phyloP scores from a whole-genome alignment of 768 basidiomycete species.

The Pleurotus citrinopileatus region DNA sequence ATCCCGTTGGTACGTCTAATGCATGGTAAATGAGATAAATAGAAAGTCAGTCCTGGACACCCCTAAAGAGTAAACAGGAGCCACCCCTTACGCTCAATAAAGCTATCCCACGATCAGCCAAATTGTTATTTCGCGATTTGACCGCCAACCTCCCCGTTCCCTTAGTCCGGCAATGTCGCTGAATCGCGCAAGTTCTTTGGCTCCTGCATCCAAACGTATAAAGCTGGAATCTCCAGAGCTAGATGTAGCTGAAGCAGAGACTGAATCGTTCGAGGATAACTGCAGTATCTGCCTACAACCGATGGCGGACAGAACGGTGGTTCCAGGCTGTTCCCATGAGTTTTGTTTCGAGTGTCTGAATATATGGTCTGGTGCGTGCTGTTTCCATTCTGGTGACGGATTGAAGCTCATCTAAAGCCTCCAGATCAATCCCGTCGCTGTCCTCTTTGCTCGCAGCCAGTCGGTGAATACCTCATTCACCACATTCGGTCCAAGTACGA shows the following conservation, averaged over 20 bases:
- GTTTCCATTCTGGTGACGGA: neutral
- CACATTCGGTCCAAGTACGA: slow-evolving; percentile 74
- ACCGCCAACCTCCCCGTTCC: too few relatives aligned
- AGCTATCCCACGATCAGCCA: neutral
- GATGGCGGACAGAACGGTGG: slow-evolving; percentile 73
- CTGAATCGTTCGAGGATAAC: slow-evolving; percentile 40
- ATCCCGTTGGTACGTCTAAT: too few relatives aligned
- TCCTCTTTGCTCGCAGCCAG: slow-evolving; percentile 67
- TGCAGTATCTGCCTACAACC: slow-evolving; percentile 88
- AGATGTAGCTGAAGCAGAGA: neutral
- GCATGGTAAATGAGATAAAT: too few relatives aligned
- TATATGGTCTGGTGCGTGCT: slow-evolving; percentile 77
- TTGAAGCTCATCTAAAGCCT: neutral
- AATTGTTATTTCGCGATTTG: neutral
- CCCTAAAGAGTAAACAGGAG: neutral
- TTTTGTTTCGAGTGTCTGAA: slow-evolving; percentile 92
- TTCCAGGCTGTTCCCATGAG: slow-evolving; percentile 86
- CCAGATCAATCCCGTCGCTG: slow-evolving; percentile 77
- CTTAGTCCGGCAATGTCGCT: neutral
- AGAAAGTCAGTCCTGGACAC: neutral
- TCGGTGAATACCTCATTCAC: slow-evolving; percentile 78
- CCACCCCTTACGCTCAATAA: neutral
- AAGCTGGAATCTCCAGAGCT: slow-evolving; percentile 24
- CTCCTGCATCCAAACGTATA: slow-evolving; percentile 36
- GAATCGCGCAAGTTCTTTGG: slow-evolving; percentile 14